A percentile compares a stretch with the other conserved stretches of the same genome.
These are phyloP conservation scores for Canna indica DNA, from an alignment of 176 grass and related monocot genomes.

Conservation along the genomic window DNA sequence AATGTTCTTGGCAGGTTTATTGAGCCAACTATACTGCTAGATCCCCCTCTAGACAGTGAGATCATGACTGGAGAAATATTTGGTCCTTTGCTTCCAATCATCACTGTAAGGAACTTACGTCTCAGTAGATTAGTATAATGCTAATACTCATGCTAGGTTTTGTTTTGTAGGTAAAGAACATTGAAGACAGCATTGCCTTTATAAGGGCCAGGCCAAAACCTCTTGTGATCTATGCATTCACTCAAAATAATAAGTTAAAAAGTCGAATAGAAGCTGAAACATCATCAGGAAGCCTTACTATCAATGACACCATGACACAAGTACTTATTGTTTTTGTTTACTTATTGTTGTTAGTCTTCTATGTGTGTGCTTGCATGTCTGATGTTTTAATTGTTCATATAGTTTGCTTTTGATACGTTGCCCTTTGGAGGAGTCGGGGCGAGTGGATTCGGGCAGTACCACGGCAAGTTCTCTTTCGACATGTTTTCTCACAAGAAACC, in stretches of 20 bases:
- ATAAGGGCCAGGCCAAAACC: slow-evolving; percentile 57
- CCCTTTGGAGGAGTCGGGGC: slow-evolving; percentile 81
- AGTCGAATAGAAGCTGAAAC: slow-evolving; percentile 55
- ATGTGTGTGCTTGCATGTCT: neutral
- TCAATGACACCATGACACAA: slow-evolving; percentile 76
- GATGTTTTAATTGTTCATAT: neutral
- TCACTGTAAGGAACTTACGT: slow-evolving; percentile 32
- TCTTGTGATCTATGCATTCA: slow-evolving; percentile 80
- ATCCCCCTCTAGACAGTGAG: slow-evolving; percentile 74
- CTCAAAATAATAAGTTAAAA: slow-evolving; percentile 32
- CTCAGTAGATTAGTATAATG: neutral
- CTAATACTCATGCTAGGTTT: neutral
- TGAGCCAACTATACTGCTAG: slow-evolving; percentile 76
- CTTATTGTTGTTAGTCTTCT: neutral
- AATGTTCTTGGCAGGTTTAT: slow-evolving; percentile 42
- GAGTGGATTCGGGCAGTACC: slow-evolving; percentile 86
- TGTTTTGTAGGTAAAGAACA: slow-evolving; percentile 55
- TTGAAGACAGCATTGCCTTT: slow-evolving; percentile 75
- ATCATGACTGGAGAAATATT: slow-evolving; percentile 98
- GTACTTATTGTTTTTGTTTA: slow-evolving; percentile 15
- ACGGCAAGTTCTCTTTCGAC: slow-evolving; percentile 87
- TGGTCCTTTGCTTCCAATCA: slow-evolving; percentile 81
- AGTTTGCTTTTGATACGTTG: slow-evolving; percentile 53
- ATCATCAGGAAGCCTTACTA: slow-evolving; percentile 62
- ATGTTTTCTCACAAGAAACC: slow-evolving; percentile 90